Base-by-base conservation (phyloP, 2,329 filamentous ascomycete genomes). In the Camillea tinctor region DNA sequence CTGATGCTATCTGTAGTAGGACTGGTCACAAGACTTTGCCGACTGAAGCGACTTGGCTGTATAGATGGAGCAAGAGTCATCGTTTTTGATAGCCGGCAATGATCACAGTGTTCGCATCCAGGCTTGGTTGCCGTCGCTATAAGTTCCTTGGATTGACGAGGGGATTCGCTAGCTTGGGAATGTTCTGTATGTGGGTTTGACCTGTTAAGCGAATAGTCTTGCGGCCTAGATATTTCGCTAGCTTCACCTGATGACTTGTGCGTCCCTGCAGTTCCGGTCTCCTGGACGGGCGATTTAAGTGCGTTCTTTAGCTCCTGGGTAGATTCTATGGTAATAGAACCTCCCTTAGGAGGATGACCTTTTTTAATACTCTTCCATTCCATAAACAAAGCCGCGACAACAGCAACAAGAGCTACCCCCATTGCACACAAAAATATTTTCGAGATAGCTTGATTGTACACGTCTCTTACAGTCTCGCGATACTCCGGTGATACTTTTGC, bases 361-460 rank as follows among this genome's bases (percentile, higher is more conserved):
- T 78, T 80, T 76, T 86, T 86, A 63, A 87, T 80, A 62, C 76
- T 83, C 71, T 81, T 85, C 85, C 85, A 88, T 72, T 88, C 80
- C 61, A 88, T 79, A 52, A 79, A 77, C 9, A 80, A 66, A 0
- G 80, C 76, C 1, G 82, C 84, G 20, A 85, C 57, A 24, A 86
- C 76, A 5, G 77, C 80, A 7, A 84, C 60, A 4, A 76, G 74
- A 2, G 78, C 76, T 60, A 84, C 73, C 0, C 83, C 85, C 49
- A 84, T 79, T 11, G 77, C 77, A 13, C 86, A 83, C 64, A 85
- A 82, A 67, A 85, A 88, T 3, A 81, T 81, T 60, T 79, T 73
- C 4, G 77, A 78, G 26, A 88, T 70, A 0, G 84, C 80, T 11
- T 73, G 56, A 65, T 87, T 88, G 72, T 89, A 89, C 0, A 83